Percentiles rank a stretch among this genome's conserved stretches.
Evolutionary conservation across 805 yeast species (phyloP).

Genomic region (Teunomyces atbi): DNA sequence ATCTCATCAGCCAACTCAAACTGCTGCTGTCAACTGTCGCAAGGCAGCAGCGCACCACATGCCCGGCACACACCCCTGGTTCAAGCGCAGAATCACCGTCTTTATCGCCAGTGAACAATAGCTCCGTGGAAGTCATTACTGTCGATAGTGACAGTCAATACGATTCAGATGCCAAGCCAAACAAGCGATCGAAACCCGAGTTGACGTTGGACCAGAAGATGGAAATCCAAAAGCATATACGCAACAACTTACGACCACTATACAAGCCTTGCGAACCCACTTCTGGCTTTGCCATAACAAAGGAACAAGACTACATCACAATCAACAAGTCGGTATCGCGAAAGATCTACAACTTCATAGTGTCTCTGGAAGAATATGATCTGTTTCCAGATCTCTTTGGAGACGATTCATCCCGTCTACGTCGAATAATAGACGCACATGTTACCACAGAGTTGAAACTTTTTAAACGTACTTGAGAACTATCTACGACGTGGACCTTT

Average conservation of each 20-base stretch:
- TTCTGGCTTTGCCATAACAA: slow-evolving; percentile 18
- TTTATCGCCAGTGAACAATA: slow-evolving; percentile 8
- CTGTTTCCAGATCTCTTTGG: slow-evolving; percentile 16
- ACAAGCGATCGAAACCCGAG: slow-evolving; percentile 8
- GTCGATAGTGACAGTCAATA: slow-evolving; percentile 8
- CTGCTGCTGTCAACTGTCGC: background rate
- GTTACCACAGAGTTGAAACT: slow-evolving; percentile 20
- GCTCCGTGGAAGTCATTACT: slow-evolving; percentile 5
- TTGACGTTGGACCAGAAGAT: slow-evolving; percentile 47
- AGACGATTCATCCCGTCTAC: slow-evolving; percentile 14
- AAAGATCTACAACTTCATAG: slow-evolving; percentile 45
- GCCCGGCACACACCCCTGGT: background rate
- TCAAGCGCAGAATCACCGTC: slow-evolving; percentile 9
- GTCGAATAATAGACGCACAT: slow-evolving; percentile 21
- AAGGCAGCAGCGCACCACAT: background rate
- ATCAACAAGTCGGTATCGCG: slow-evolving; percentile 66
- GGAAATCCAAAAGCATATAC: slow-evolving; percentile 54
- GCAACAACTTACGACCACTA: slow-evolving; percentile 49
- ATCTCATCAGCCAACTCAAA: slow-evolving; percentile 12
- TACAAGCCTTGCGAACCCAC: slow-evolving; percentile 37
- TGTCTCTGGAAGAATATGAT: slow-evolving; percentile 3
- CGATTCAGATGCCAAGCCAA: slow-evolving; percentile 9
- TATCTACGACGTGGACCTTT: slow-evolving; percentile 62
- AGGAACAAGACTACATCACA: slow-evolving; percentile 48
- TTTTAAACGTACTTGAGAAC: background rate